Conservation (phyloP, 495 filamentous ascomycete species). For the Trichoderma asperelloides region DNA sequence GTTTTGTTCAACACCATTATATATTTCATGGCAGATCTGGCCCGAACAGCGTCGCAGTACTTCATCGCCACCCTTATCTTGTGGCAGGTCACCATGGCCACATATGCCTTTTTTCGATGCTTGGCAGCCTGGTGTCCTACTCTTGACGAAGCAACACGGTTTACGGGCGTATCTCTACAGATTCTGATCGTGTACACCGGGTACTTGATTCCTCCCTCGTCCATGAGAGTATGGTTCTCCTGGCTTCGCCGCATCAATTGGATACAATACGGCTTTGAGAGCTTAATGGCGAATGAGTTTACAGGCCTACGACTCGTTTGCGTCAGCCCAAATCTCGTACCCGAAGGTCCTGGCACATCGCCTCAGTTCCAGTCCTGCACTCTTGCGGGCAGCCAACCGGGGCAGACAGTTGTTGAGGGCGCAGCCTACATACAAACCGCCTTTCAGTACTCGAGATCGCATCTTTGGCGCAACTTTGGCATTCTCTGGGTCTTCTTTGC, state of each 20-base stretch:
- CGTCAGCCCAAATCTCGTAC: constrained; percentile 42
- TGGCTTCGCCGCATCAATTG: constrained; percentile 76
- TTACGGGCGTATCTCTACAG: constrained; percentile 50
- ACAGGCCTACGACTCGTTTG: constrained; percentile 41
- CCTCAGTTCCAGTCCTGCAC: constrained; percentile 53
- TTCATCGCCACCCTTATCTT: constrained; percentile 63
- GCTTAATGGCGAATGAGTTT: constrained; percentile 60
- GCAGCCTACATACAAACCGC: constrained; percentile 46
- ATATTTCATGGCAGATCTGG: constrained; percentile 68
- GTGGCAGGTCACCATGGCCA: constrained; percentile 59
- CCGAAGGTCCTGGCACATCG: constrained; percentile 44
- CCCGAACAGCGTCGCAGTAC: constrained; percentile 65
- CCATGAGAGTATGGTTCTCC: constrained; percentile 68
- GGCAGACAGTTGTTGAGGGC: constrained; percentile 47
- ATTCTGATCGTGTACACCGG: constrained; percentile 67
- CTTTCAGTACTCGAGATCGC: constrained; percentile 52
- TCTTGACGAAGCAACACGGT: constrained; percentile 47
- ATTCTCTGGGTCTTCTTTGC: constrained; percentile 47
- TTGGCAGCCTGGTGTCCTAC: constrained; percentile 56
- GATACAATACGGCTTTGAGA: constrained; percentile 65
- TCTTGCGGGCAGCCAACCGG: constrained; percentile 42
- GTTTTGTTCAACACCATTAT: constrained; percentile 65
- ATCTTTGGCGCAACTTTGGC: constrained; percentile 82
- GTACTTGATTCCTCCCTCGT: constrained; percentile 58
- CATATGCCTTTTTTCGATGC: constrained; percentile 72